These are phyloP conservation scores for Fermentozyma sake DNA, from an alignment of 1,139 yeast species.

Conservation along the genomic window DNA sequence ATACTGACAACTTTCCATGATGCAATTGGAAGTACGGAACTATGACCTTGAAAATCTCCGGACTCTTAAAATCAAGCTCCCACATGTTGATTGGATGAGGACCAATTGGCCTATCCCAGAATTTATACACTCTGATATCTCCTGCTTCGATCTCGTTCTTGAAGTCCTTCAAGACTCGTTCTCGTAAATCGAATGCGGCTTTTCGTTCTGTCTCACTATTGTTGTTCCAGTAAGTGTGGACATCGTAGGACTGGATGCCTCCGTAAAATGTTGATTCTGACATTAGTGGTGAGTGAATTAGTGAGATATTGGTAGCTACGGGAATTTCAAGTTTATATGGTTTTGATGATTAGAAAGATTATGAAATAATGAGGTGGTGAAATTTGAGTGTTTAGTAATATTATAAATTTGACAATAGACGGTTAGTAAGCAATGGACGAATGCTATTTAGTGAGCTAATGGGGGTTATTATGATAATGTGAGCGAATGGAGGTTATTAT, in stretches of 20 bases:
- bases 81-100: constrained; percentile 52
- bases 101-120: constrained; percentile 51
- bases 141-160: constrained; percentile 41
- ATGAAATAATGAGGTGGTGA: no score
- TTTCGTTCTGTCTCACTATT: constrained; percentile 28
- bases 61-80: constrained; percentile 36
- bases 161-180: constrained; percentile 39
- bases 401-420: no score
- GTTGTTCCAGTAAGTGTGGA: constrained; percentile 52
- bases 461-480: no score
- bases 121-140: constrained; percentile 37
- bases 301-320: no score
- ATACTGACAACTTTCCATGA: constrained; percentile 48
- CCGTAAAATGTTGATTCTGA: constrained; percentile 28
- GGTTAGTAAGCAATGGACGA: no score
- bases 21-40: constrained; percentile 42
- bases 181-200: constrained; percentile 37
- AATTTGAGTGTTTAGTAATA: no score
- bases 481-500: no score
- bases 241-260: constrained; percentile 40
- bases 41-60: constrained; percentile 20
- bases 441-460: no score
- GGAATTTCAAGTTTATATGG: no score
- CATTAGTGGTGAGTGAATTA: not conserved
- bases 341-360: not conserved